Evolutionary conservation across 805 yeast species (phyloP).

Genomic region (Blastobotrys peoriensis): DNA sequence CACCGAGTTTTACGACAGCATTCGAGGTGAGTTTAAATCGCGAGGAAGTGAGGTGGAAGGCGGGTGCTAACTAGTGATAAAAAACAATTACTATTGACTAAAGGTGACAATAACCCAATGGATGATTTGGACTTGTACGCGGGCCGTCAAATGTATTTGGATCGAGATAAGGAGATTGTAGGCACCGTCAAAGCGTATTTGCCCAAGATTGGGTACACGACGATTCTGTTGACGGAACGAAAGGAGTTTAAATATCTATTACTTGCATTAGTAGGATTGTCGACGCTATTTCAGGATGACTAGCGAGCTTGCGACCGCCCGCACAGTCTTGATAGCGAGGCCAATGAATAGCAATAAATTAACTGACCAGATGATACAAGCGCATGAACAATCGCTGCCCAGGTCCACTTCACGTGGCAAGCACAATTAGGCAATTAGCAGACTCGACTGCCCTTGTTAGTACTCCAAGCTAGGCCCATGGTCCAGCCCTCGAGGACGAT

Average conservation of each 20-base stretch:
- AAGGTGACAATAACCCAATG: constrained; percentile 92
- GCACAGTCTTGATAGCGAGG: too few species aligned
- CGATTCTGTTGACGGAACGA: constrained; percentile 87
- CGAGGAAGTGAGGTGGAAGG: neutral
- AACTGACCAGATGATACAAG: too few species aligned
- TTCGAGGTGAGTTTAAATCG: constrained; percentile 31
- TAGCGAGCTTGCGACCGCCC: constrained; percentile 24
- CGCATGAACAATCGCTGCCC: too few species aligned
- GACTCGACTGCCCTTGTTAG: too few species aligned
- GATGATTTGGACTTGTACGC: constrained; percentile 87
- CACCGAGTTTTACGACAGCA: constrained; percentile 92
- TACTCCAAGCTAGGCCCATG: neutral
- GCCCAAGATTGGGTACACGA: constrained; percentile 84
- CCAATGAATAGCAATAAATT: too few species aligned
- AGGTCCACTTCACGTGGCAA: too few species aligned
- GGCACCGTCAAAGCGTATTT: constrained; percentile 86
- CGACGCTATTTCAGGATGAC: constrained; percentile 59
- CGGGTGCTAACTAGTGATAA: constrained; percentile 17
- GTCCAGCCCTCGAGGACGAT: constrained; percentile 7
- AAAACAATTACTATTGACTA: constrained; percentile 75
- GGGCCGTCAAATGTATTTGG: constrained; percentile 65
- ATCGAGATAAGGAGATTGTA: constrained; percentile 69
- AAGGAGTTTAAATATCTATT: constrained; percentile 72
- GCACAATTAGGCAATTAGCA: too few species aligned
- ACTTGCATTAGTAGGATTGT: constrained; percentile 65